Base-by-base conservation (phyloP, 345 rosid species). In the Nasturtium officinale region DNA sequence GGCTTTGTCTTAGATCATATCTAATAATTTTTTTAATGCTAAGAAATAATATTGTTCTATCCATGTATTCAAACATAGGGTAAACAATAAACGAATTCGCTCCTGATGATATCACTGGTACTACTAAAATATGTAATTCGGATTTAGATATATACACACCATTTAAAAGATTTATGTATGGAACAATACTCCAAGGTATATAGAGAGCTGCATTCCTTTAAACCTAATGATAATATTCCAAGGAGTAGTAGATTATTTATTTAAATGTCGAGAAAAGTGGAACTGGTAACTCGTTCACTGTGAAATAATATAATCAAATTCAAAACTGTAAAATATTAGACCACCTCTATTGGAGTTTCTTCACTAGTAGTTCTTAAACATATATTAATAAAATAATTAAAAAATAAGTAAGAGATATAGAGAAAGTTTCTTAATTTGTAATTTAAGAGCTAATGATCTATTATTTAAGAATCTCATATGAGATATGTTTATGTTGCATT, bases 261-360 rank as follows among this genome's bases (percentile, higher is more conserved):
- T n/a, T n/a, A n/a, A 63, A 29, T 16, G 30, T 18, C 4, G 42
- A 61, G n/a, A 42, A 61, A 61, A 42, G 23, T 59, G 16, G 43
- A 29, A 64, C 43, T 64, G 43, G 29, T 64, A 47, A 30, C 8
- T 64, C 43, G 43, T 47, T 29, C 55, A 47, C 69, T 25, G 52
- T 26, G 37, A 56, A 56, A 16, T 56, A n/a, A n/a, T 25, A 30
- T 56, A 16, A 30, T 30, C 40, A 32, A 30, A 56, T 56, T 56
- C 23, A 56, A n/a, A 56, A 30, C 23, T 15, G 40, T 56, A 30
- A 56, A 56, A 8, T 16, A n/a, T 30, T n/a, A 23, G 25, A 23
- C 25, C 25, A 23, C 1, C 25, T 23, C 25, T 2, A 23, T 23
- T 23, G 25, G 25, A 23, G 25, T 1, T 23, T 23, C 25, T 23